Conservation (phyloP, 108 stramenopile species). For the Nitzschia putrida region DNA sequence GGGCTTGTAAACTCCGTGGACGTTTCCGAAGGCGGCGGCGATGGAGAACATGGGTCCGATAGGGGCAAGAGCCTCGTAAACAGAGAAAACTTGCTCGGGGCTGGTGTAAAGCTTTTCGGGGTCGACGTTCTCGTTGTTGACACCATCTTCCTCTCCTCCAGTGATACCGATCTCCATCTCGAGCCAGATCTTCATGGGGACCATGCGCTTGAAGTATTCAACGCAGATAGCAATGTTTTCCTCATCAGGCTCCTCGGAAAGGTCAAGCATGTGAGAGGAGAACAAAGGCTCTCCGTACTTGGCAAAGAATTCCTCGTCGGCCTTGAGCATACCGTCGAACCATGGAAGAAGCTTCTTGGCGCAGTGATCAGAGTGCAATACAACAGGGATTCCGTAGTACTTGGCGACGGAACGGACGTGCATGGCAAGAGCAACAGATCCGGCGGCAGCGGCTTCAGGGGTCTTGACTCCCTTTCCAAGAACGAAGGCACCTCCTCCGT, state of each 20-base stretch:
- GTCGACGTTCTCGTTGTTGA: constrained; percentile 94
- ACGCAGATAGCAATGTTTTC: constrained; percentile 94
- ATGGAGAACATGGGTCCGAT: constrained; percentile 91
- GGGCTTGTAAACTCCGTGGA: constrained; percentile 97
- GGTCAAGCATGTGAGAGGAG: constrained; percentile 93
- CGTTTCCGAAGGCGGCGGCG: constrained; percentile 96
- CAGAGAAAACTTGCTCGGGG: constrained; percentile 91
- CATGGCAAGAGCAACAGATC: constrained; percentile 91
- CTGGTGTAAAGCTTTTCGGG: constrained; percentile 96
- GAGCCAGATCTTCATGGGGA: constrained; percentile 93
- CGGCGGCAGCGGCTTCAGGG: constrained; percentile 79
- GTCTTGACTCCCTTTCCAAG: constrained; percentile 91
- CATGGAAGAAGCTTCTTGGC: constrained; percentile 92
- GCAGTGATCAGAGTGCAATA: constrained; percentile 97
- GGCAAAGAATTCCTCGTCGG: constrained; percentile 88
- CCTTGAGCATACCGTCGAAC: constrained; percentile 96
- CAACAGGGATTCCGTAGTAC: constrained; percentile 95
- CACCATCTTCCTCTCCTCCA: constrained; percentile 98
- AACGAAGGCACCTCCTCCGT: constrained; percentile 87
- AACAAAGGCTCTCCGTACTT: constrained; percentile 92
- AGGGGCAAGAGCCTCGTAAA: constrained; percentile 87
- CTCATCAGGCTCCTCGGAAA: constrained; percentile 90
- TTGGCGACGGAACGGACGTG: constrained; percentile 94
- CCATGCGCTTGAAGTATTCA: constrained; percentile 91
- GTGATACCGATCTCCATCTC: constrained; percentile 99